These are phyloP conservation scores for Irineochytrium annulatum DNA, from an alignment of 192 early-diverging fungal species.

Conservation along the genomic window DNA sequence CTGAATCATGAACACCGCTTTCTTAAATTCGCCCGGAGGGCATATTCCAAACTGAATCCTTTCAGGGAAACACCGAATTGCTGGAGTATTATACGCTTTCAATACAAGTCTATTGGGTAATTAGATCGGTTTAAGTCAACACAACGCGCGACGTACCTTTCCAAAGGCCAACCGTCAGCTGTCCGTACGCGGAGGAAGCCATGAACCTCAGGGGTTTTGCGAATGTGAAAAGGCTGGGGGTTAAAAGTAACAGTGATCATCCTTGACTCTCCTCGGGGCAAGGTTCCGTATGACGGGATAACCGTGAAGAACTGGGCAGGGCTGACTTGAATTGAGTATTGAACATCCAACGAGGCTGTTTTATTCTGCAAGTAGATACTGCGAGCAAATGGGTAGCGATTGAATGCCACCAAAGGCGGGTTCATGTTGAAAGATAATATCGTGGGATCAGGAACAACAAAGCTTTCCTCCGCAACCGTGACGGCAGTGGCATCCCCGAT, in stretches of 20 bases:
- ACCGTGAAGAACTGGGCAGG: slow-evolving; percentile 36
- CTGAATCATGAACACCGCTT: slow-evolving; percentile 22
- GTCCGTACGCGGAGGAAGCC: slow-evolving; percentile 40
- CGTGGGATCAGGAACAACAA: slow-evolving; percentile 15
- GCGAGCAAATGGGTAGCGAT: slow-evolving; percentile 33
- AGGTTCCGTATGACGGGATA: slow-evolving; percentile 36
- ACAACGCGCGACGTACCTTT: slow-evolving; percentile 40
- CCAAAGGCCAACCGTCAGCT: slow-evolving; percentile 39
- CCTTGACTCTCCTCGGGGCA: slow-evolving; percentile 32
- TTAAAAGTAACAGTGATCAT: slow-evolving; percentile 30
- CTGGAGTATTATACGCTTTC: slow-evolving; percentile 44
- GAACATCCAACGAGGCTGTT: slow-evolving; percentile 26
- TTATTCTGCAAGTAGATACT: slow-evolving; percentile 44
- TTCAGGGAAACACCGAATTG: slow-evolving; percentile 32
- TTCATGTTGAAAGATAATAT: slow-evolving; percentile 40
- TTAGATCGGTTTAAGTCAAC: not conserved
- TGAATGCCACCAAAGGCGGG: slow-evolving; percentile 37
- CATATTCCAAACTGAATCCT: slow-evolving; percentile 45
- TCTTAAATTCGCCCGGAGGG: slow-evolving; percentile 35
- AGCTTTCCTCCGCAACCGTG: slow-evolving; percentile 5
- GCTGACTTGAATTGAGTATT: slow-evolving; percentile 35
- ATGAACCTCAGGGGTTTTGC: slow-evolving; percentile 34
- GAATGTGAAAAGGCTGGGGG: slow-evolving; percentile 24
- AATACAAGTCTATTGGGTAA: slow-evolving; percentile 33
- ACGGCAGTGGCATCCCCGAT: no score